phyloP scores from a whole-genome alignment of 2,329 filamentous ascomycete species.

The Fusarium xyrophilum region DNA sequence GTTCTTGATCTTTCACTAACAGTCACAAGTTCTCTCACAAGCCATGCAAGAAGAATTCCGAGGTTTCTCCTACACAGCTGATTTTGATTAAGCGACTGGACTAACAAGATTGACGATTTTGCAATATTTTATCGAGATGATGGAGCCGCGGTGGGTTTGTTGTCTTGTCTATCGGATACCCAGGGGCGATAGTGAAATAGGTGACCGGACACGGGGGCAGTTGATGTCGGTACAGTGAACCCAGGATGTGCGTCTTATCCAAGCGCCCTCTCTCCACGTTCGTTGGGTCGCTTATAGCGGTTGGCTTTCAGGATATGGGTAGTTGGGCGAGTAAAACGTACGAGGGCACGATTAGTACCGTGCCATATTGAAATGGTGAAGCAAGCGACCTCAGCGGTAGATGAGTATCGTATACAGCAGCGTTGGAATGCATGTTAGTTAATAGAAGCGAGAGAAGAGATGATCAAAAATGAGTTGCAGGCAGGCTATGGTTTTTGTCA shows the following conservation, averaged over 20 bases:
- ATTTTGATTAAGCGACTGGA: constrained; percentile 70
- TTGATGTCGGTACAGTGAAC: constrained; percentile 33
- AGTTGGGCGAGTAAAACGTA: constrained; percentile 34
- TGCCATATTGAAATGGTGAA: constrained; percentile 24
- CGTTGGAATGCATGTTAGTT: constrained; percentile 28
- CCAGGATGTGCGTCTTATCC: constrained; percentile 12
- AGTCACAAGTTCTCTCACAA: constrained; percentile 80
- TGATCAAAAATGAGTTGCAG: neutral
- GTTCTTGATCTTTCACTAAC: constrained; percentile 37
- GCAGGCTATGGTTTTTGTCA: neutral
- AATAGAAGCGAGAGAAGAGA: constrained; percentile 36
- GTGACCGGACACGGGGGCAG: constrained; percentile 34
- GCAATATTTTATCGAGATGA: constrained; percentile 35
- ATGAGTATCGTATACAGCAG: constrained; percentile 29
- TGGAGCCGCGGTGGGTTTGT: constrained; percentile 38
- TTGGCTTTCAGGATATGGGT: constrained; percentile 33
- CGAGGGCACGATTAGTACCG: constrained; percentile 9
- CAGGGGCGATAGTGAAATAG: constrained; percentile 40
- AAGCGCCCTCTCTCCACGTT: constrained; percentile 16
- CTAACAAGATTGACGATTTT: constrained; percentile 35
- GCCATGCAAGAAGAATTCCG: constrained; percentile 99
- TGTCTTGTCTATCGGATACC: constrained; percentile 43
- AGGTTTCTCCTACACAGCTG: constrained; percentile 95
- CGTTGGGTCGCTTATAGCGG: constrained; percentile 27
- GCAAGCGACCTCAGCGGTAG: constrained; percentile 25